Conservation (phyloP, 1,284 basidiomycete species). For the Cystobasidiaceae sp. region DNA sequence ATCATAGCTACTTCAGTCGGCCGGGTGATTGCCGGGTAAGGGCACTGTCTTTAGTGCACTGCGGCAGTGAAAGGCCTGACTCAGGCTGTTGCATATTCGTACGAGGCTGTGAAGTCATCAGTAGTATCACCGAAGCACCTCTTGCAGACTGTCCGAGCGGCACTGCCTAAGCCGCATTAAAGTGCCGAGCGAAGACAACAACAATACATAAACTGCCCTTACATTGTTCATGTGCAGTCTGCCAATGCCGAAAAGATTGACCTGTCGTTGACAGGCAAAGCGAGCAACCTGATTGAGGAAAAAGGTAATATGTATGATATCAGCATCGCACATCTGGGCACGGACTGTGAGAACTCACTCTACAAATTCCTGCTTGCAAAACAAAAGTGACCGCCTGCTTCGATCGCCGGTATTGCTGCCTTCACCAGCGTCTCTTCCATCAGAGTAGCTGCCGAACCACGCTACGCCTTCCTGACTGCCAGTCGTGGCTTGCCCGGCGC, state of each 20-base stretch:
- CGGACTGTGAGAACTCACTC: conserved; percentile 8
- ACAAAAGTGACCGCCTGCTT: conserved; percentile 16
- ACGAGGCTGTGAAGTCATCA: no score
- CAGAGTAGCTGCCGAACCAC: conserved; percentile 28
- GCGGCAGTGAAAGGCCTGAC: no score
- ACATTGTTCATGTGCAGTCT: conserved; percentile 11
- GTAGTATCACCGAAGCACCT: no score
- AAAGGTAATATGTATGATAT: background rate
- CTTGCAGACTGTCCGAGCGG: no score
- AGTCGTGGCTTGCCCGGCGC: background rate
- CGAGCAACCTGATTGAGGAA: background rate
- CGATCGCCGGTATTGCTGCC: background rate
- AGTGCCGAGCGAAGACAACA: no score
- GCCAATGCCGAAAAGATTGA: conserved; percentile 12
- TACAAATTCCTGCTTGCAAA: conserved; percentile 25
- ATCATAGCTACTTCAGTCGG: no score
- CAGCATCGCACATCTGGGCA: background rate
- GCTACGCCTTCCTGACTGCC: conserved; percentile 21
- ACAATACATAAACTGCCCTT: background rate
- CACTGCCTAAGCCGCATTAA: no score
- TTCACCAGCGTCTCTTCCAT: conserved; percentile 7
- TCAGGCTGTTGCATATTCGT: no score
- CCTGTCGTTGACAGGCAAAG: conserved; percentile 16
- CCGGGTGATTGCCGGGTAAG: no score
- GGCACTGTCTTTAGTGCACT: no score